Conservation (phyloP, 1,139 yeast genomes). For the Blastobotrys elegans region DNA sequence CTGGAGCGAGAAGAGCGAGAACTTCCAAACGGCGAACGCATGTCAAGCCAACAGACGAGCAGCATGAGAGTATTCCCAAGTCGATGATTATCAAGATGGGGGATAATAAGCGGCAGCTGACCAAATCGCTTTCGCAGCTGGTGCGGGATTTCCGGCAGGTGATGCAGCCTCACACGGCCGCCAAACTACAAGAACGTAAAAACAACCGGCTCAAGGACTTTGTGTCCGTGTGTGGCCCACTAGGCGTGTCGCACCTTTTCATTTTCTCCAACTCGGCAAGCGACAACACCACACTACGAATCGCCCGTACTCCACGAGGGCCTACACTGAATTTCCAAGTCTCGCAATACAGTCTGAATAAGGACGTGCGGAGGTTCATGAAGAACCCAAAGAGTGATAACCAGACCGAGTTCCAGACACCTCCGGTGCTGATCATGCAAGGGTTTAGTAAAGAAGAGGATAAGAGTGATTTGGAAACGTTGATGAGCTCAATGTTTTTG, state of each 20-base stretch:
- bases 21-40: constrained; percentile 78
- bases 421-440: constrained; percentile 88
- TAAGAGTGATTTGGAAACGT: constrained; percentile 51
- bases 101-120: constrained; percentile 54
- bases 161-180: constrained; percentile 97
- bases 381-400: constrained; percentile 48
- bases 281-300: constrained; percentile 77
- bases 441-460: constrained; percentile 56
- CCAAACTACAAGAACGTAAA: constrained; percentile 78
- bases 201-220: constrained; percentile 84
- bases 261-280: constrained; percentile 75
- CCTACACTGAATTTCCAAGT: constrained; percentile 87
- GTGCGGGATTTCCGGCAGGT: constrained; percentile 82
- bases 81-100: constrained; percentile 93
- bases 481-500: constrained; percentile 86
- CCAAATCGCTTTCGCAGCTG: constrained; percentile 76
- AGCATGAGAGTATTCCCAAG: constrained; percentile 68
- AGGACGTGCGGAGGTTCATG: constrained; percentile 69
- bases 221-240: constrained; percentile 94
- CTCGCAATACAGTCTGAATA: constrained; percentile 69
- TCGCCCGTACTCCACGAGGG: constrained; percentile 88
- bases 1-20: constrained; percentile 19
- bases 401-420: constrained; percentile 58
- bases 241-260: constrained; percentile 85
- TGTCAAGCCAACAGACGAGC: constrained; percentile 60